These are phyloP conservation scores for Clathrospora elynae DNA, from an alignment of 2,329 filamentous ascomycete genomes.

Conservation along the genomic window DNA sequence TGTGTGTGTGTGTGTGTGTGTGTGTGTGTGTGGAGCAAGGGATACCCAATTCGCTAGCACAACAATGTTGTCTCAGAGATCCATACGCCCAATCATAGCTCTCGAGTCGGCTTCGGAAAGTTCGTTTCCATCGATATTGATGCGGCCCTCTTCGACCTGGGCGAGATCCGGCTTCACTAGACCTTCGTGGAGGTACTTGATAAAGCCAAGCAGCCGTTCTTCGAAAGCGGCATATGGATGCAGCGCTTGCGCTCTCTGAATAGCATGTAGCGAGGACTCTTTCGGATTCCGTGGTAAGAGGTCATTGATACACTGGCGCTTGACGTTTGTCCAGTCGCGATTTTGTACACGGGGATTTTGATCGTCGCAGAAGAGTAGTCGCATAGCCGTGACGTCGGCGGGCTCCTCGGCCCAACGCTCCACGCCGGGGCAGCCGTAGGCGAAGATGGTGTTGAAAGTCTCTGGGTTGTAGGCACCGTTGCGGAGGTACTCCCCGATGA, in stretches of 20 bases:
- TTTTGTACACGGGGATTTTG: constrained; percentile 34
- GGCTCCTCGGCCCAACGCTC: constrained; percentile 29
- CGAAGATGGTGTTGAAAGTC: constrained; percentile 52
- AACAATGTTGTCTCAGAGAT: constrained; percentile 23
- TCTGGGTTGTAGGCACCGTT: constrained; percentile 47
- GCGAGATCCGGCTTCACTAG: constrained; percentile 56
- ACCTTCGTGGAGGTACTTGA: constrained; percentile 51
- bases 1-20: too few relatives aligned
- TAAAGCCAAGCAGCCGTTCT: constrained; percentile 47
- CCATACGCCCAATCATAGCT: constrained; percentile 43
- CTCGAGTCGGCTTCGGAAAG: constrained; percentile 38
- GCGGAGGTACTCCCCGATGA: constrained; percentile 55
- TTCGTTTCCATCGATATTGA: constrained; percentile 41
- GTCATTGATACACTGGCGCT: constrained; percentile 41
- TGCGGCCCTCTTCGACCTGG: constrained; percentile 57
- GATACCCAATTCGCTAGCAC: neutral
- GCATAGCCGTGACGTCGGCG: constrained; percentile 40
- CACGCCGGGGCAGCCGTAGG: constrained; percentile 50
- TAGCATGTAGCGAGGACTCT: constrained; percentile 27
- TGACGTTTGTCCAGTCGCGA: constrained; percentile 47
- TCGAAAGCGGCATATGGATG: constrained; percentile 50
- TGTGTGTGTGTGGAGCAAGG: neutral
- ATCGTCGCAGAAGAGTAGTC: constrained; percentile 44
- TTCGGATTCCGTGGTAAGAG: constrained; percentile 14
- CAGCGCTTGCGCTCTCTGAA: constrained; percentile 35